Evolutionary conservation across 805 yeast genomes (phyloP).

Genomic region (Wickerhamomyces strasburgensis): DNA sequence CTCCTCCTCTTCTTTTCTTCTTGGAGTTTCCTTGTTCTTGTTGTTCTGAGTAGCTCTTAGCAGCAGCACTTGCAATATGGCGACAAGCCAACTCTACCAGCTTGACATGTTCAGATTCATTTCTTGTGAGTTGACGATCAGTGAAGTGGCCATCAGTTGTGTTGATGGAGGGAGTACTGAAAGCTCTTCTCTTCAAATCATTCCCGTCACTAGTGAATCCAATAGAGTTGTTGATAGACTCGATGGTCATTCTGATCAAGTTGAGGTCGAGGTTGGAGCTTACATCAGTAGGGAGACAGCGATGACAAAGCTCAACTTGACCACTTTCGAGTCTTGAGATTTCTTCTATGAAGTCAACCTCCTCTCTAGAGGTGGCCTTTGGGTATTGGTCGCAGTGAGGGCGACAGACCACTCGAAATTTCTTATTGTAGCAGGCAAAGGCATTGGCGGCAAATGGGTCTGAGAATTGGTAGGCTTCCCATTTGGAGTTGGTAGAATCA

Average conservation of each 20-base stretch:
- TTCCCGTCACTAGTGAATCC: slow-evolving; percentile 38
- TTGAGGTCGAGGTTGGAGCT: slow-evolving; percentile 17
- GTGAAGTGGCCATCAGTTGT: slow-evolving; percentile 11
- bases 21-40: slow-evolving; percentile 24
- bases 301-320: slow-evolving; percentile 48
- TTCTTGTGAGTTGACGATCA: slow-evolving; percentile 38
- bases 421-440: slow-evolving; percentile 47
- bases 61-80: slow-evolving; percentile 79
- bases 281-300: slow-evolving; percentile 47
- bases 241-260: slow-evolving; percentile 44
- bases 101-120: slow-evolving; percentile 64
- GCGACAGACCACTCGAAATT: slow-evolving; percentile 46
- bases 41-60: slow-evolving; percentile 32
- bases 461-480: slow-evolving; percentile 61
- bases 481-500: slow-evolving; percentile 27
- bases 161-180: slow-evolving; percentile 19
- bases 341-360: slow-evolving; percentile 40
- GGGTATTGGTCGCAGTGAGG: slow-evolving; percentile 58
- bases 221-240: slow-evolving; percentile 48
- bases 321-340: slow-evolving; percentile 36
- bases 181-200: slow-evolving; percentile 23
- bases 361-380: slow-evolving; percentile 34
- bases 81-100: slow-evolving; percentile 76
- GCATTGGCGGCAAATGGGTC: slow-evolving; percentile 63
- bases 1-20: slow-evolving; percentile 70